Conservation (phyloP, 2,329 filamentous ascomycete genomes). For the Trichoderma lentiforme region DNA sequence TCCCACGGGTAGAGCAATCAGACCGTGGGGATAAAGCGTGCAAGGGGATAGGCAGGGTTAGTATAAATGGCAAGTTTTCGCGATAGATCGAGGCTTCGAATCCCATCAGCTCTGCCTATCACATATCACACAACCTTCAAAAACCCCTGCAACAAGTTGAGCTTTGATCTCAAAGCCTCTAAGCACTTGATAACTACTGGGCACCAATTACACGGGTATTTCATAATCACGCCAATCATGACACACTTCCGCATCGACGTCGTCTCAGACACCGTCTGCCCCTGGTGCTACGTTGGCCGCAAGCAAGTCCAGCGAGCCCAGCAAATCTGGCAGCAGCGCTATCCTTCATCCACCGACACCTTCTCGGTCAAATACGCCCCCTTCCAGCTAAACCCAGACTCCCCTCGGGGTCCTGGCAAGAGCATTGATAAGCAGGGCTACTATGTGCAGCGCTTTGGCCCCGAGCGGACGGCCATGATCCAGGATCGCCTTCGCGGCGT, state of each 20-base stretch:
- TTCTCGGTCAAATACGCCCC: conserved; percentile 48
- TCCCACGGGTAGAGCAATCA: background rate
- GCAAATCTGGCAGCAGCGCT: conserved; percentile 35
- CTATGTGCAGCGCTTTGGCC: conserved; percentile 56
- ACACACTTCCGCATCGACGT: conserved; percentile 49
- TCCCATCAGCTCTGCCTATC: background rate
- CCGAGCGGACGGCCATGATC: conserved; percentile 48
- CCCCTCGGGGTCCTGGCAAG: conserved; percentile 29
- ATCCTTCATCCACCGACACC: conserved; percentile 51
- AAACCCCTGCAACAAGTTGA: background rate
- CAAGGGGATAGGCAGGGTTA: background rate
- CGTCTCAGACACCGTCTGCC: conserved; percentile 50
- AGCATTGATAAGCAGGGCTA: conserved; percentile 38
- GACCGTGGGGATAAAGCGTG: background rate
- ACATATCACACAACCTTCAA: background rate
- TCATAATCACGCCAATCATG: conserved; percentile 48
- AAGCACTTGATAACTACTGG: background rate
- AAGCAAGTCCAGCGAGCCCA: conserved; percentile 47
- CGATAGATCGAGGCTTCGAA: background rate
- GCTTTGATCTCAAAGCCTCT: background rate
- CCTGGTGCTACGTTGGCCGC: conserved; percentile 51
- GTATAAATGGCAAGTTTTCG: background rate
- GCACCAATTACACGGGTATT: background rate
- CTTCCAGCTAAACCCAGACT: conserved; percentile 42
- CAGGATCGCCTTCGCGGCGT: conserved; percentile 29